Evolutionary conservation across 1,139 yeast genomes (phyloP), one percentile per base, ranked within the genome.

Genomic region (Candida glucosophila): DNA sequence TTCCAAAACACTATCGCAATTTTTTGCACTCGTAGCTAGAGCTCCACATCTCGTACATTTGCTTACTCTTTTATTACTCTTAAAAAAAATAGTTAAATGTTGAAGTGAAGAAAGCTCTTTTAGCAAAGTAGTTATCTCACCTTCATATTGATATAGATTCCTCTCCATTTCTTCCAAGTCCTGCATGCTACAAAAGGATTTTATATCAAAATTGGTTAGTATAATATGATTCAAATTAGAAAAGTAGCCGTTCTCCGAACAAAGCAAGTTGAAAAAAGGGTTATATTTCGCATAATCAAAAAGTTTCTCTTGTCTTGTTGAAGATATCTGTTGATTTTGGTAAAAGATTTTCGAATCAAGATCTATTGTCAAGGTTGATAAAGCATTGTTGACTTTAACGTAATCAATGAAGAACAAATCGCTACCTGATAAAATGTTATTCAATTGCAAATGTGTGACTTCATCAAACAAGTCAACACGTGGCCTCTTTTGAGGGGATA

Each of bases 351-450:
- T 49, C 12, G 78, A 71, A 28, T 55, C 53, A 25, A 73, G 42
- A 36, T 73, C 79, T 13, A 74, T 44, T 4, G 57, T 44, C 20
- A 73, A 39, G 4, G 50, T 41, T 2, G 37, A 19, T 27, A 73
- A 56, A 4, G 24, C 15, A 14, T 40, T 40, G 28, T 51, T 50
- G 4, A 36, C 18, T 26, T 52, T 53, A 5, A 53, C 35, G 20
- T 49, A 65, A 39, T 68, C 74, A 23, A 70, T 67, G 18, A 70
- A 39, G 2, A 76, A 58, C 22, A 74, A 49, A 35, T 71, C 77
- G 16, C 47, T 54, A 15, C 58, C 60, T 11, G 66, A 54, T 14
- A 47, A 44, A 9, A 73, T 45, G 19, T 58, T 49, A 8, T 48
- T 31, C 17, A 74, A 44, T 26, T 53, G 44, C 15, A 73, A 42